Evolutionary conservation across 129 eudicot species (phyloP).

Genomic region (Tagetes erecta): DNA sequence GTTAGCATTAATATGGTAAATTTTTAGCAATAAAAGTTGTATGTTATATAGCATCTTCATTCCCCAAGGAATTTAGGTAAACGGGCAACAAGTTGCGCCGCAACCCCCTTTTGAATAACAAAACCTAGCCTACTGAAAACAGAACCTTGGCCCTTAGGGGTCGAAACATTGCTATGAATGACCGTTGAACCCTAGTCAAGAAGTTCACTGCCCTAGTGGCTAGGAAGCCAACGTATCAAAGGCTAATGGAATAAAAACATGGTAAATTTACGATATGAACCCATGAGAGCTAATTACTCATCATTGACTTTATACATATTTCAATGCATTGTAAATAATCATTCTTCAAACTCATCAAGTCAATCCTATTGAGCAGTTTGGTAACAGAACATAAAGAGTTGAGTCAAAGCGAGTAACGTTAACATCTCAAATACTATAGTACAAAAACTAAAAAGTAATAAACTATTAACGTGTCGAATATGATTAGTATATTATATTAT

Average conservation of each 20-base stretch:
- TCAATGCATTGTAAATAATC: background rate
- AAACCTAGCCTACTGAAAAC: too few relatives aligned
- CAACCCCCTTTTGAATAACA: too few relatives aligned
- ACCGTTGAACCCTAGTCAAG: too few relatives aligned
- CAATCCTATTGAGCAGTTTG: background rate
- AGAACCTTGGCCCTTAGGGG: too few relatives aligned
- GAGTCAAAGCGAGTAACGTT: background rate
- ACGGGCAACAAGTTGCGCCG: too few relatives aligned
- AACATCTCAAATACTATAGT: background rate
- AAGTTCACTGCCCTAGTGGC: too few relatives aligned
- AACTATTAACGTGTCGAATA: background rate
- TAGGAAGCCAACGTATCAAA: too few relatives aligned
- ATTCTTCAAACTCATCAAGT: background rate
- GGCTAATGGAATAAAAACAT: too few relatives aligned
- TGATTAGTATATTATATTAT: background rate
- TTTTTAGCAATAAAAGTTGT: background rate
- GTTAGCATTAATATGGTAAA: constrained; percentile 16
- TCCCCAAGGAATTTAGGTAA: too few relatives aligned
- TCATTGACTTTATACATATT: background rate
- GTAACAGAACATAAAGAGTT: background rate
- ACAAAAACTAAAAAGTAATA: background rate
- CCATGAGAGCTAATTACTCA: background rate
- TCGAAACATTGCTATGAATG: too few relatives aligned
- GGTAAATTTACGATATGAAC: background rate
- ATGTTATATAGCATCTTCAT: too few relatives aligned